Base-by-base conservation (phyloP, 2,329 filamentous ascomycete species). In the Lasiodiplodia gonubiensis region DNA sequence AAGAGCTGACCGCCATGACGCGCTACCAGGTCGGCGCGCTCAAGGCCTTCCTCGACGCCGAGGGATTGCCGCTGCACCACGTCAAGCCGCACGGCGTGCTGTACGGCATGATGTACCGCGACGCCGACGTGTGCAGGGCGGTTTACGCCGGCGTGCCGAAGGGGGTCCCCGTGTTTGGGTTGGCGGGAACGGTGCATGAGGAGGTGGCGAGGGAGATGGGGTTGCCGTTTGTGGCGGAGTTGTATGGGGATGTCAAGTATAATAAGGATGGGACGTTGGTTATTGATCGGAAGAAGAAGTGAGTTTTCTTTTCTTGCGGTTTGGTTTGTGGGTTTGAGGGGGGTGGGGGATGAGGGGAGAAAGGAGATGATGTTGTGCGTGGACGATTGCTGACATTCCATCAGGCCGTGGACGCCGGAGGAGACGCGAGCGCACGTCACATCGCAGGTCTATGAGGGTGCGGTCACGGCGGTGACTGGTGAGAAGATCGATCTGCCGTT, bases 11-110 rank as follows among this genome's bases (percentile, higher is more conserved):
- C 1, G 85, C 86, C 8, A 84, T 86, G 69, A 81, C 86, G 0
- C 76, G 88, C 37, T 90, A 90, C 75, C 88, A 90, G 72, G 83
- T 90, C 39, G 88, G 88, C 2, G 87, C 88, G 0, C 78, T 90
- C 2, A 84, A 86, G 69, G 88, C 79, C 1, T 87, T 90, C 69
- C 78, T 90, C 2, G 83, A 86, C 39, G 82, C 82, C 0, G 88
- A 89, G 71, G 82, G 80, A 16, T 76, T 89, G 7, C 77, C 80
- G 16, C 75, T 90, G 30, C 82, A 88, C 70, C 88, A 90, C 70
- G 84, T 90, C 49, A 90, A 89, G 73, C 86, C 87, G 2, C 87
- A 90, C 67, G 86, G 87, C 4, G 82, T 86, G 25, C 79, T 89
- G 1, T 89, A 88, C 72, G 84, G 84, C 4, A 86, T 86, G 83